Percentiles rank a stretch among this genome's conserved stretches.
Conservation (phyloP, 306 rosid genomes). For the Betula pendula region DNA sequence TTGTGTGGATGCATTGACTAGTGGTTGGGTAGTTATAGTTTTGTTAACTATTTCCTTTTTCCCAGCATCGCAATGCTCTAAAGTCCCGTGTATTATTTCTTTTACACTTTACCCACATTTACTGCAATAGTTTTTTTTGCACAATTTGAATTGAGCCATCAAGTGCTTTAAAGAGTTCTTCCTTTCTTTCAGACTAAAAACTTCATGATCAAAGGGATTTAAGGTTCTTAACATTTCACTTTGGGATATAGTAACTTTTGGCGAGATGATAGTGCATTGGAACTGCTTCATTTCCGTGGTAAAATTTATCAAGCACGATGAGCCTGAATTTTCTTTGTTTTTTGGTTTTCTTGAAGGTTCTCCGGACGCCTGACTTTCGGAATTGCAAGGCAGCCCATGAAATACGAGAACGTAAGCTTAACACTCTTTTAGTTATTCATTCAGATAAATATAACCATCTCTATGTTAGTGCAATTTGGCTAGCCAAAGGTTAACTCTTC, state of each 20-base stretch:
- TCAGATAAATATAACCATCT: constrained; percentile 3
- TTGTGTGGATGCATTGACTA: background rate
- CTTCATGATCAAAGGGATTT: background rate
- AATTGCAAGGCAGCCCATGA: constrained; percentile 66
- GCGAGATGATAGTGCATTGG: background rate
- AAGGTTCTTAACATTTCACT: background rate
- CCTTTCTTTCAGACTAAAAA: background rate
- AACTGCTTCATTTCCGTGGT: constrained; percentile 11
- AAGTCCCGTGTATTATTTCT: background rate
- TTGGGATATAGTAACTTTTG: background rate
- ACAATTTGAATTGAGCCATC: background rate
- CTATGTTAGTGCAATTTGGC: background rate
- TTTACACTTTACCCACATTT: background rate
- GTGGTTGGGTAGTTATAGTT: background rate
- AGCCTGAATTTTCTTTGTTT: constrained; percentile 21
- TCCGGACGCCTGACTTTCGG: constrained; percentile 59
- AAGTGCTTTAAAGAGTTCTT: background rate
- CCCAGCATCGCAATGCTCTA: background rate
- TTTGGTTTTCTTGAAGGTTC: constrained; percentile 55
- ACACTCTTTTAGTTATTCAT: constrained; percentile 3
- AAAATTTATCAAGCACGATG: constrained; percentile 11
- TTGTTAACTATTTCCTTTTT: background rate
- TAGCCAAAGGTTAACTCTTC: background rate
- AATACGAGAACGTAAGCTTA: constrained; percentile 73
- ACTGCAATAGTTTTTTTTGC: background rate